phyloP scores from a whole-genome alignment of 805 yeast species.

The Saccharomycopsis vini region DNA sequence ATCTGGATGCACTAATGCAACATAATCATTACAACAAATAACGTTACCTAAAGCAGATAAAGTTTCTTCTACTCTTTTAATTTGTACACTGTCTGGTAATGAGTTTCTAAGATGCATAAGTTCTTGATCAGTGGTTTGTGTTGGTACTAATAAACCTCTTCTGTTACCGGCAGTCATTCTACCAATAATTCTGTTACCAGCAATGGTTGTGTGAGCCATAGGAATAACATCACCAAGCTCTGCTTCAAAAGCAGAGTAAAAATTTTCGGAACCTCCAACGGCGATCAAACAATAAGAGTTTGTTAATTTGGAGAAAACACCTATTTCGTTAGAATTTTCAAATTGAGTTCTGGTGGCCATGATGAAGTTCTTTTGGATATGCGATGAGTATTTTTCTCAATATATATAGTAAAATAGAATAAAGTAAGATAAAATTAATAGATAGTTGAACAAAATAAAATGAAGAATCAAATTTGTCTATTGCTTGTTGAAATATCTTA shows the following conservation, averaged over 20 bases:
- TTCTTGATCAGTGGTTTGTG: constrained; percentile 97
- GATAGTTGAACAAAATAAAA: neutral
- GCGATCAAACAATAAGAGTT: constrained; percentile 95
- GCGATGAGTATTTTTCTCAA: neutral
- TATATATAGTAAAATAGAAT: neutral
- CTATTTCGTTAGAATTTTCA: constrained; percentile 84
- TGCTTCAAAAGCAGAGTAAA: constrained; percentile 93
- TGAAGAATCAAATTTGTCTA: no score
- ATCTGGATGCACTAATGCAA: constrained; percentile 98
- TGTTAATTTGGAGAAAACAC: constrained; percentile 90
- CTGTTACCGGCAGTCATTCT: constrained; percentile 98
- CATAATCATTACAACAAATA: constrained; percentile 97
- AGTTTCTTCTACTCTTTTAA: constrained; percentile 97
- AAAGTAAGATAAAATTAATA: neutral
- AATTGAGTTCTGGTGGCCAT: constrained; percentile 73
- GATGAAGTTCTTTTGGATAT: neutral
- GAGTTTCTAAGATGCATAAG: constrained; percentile 94
- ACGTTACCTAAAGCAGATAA: constrained; percentile 95
- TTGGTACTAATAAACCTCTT: constrained; percentile 93
- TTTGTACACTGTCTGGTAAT: constrained; percentile 88
- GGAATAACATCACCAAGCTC: constrained; percentile 96
- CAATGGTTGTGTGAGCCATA: constrained; percentile 93
- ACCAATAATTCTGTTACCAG: constrained; percentile 96
- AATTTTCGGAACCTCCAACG: constrained; percentile 87
- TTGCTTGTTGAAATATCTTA: no score